Percentiles rank a stretch among this genome's conserved stretches.
Evolutionary conservation across 108 stramenopile genomes (phyloP).

Genomic region (Fistulifera pelliculosa): DNA sequence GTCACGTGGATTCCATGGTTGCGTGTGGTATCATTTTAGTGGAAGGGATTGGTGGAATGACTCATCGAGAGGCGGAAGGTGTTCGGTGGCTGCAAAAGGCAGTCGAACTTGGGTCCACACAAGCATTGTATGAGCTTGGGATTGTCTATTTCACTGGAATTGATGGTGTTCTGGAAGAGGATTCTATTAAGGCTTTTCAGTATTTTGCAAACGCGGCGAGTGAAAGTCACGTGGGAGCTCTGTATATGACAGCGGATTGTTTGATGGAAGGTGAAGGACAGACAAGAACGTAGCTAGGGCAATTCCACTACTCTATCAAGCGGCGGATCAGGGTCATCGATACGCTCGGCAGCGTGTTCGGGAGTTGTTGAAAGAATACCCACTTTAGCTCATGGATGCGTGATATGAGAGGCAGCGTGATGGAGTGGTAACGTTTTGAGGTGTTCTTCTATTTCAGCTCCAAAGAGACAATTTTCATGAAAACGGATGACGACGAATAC

Average conservation of each 20-base stretch:
- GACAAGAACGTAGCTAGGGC: constrained; percentile 16
- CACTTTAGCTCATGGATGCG: no score
- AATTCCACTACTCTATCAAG: constrained; percentile 26
- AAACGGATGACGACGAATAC: no score
- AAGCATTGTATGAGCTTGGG: constrained; percentile 28
- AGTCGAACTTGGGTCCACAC: constrained; percentile 9
- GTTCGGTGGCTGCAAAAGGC: constrained; percentile 25
- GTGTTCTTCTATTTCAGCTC: no score
- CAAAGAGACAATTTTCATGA: no score
- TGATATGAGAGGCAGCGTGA: no score
- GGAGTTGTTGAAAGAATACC: constrained; percentile 15
- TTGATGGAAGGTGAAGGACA: constrained; percentile 32
- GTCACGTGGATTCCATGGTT: constrained; percentile 34
- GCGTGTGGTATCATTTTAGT: constrained; percentile 32
- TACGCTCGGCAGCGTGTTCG: constrained; percentile 29
- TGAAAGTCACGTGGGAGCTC: constrained; percentile 17
- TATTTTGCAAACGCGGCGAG: constrained; percentile 23
- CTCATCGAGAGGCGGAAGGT: constrained; percentile 16
- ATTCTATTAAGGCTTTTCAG: constrained; percentile 18
- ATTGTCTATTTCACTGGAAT: constrained; percentile 27
- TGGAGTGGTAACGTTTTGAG: no score
- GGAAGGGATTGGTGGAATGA: constrained; percentile 27
- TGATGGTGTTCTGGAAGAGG: constrained; percentile 27
- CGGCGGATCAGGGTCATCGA: constrained; percentile 33
- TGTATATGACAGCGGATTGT: constrained; percentile 36